Conservation (phyloP, 2,329 filamentous ascomycete genomes). For the Berkeleyomyces rouxiae region DNA sequence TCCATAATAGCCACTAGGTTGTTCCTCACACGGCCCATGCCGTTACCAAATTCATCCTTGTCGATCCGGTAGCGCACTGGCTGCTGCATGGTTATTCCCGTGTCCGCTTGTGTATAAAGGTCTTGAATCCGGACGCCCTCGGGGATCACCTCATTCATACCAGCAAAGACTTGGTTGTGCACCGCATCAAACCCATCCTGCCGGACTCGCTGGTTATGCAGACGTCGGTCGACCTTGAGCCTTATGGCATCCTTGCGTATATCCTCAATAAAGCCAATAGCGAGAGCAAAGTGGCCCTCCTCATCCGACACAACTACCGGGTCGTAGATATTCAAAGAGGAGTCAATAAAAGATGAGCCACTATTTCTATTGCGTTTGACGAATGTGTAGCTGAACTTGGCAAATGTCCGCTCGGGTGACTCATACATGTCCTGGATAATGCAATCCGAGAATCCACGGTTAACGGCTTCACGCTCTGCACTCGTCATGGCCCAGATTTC, state of each 20-base stretch:
- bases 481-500: conserved; percentile 97
- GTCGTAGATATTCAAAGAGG: conserved; percentile 71
- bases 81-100: not conserved
- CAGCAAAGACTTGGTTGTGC: conserved; percentile 70
- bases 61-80: conserved; percentile 67
- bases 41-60: conserved; percentile 96
- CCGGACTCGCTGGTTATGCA: conserved; percentile 71
- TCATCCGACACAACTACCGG: conserved; percentile 96
- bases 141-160: conserved; percentile 65
- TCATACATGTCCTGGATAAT: conserved; percentile 41
- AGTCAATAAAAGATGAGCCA: conserved; percentile 75
- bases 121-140: conserved; percentile 6
- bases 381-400: conserved; percentile 76
- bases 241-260: conserved; percentile 61
- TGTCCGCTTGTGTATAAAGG: not conserved
- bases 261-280: conserved; percentile 75
- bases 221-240: conserved; percentile 74
- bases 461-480: conserved; percentile 68
- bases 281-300: conserved; percentile 82
- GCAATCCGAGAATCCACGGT: conserved; percentile 78
- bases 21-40: conserved; percentile 87
- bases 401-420: conserved; percentile 63
- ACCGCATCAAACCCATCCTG: conserved; percentile 58
- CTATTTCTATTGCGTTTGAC: conserved; percentile 46
- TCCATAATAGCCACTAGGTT: conserved; percentile 90